Percentiles rank a stretch among this genome's conserved stretches.
phyloP scores from a whole-genome alignment of 345 rosid species.

The Populus ilicifolia region DNA sequence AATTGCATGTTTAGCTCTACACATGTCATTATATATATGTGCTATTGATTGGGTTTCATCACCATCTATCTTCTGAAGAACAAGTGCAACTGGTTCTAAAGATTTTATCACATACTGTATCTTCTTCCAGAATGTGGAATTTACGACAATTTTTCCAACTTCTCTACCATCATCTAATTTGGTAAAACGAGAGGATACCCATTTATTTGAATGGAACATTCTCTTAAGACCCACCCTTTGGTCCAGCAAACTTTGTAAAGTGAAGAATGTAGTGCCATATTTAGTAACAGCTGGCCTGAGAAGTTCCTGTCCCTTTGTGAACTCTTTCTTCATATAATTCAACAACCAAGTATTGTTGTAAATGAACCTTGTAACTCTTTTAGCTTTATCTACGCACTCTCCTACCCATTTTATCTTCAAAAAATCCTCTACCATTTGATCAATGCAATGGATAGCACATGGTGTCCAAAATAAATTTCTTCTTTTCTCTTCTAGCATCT shows the following conservation, averaged over 20 bases:
- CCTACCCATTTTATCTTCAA: slow-evolving; percentile 31
- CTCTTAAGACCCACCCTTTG: slow-evolving; percentile 35
- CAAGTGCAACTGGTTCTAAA: slow-evolving; percentile 33
- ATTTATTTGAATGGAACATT: slow-evolving; percentile 40
- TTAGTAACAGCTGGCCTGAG: slow-evolving; percentile 37
- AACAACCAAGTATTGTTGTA: slow-evolving; percentile 35
- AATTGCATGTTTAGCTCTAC: slow-evolving; percentile 38
- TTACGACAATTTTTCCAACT: slow-evolving; percentile 35
- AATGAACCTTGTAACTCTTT: slow-evolving; percentile 36
- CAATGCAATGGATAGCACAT: slow-evolving; percentile 38
- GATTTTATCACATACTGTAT: slow-evolving; percentile 31
- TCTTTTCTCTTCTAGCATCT: slow-evolving; percentile 54
- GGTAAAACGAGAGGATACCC: slow-evolving; percentile 34
- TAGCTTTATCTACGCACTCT: slow-evolving; percentile 35
- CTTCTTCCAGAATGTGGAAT: slow-evolving; percentile 45
- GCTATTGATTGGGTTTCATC: slow-evolving; percentile 36
- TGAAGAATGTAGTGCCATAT: slow-evolving; percentile 35
- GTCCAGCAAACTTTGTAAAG: slow-evolving; percentile 36
- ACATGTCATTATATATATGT: slow-evolving; percentile 34
- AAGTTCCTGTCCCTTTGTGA: slow-evolving; percentile 42
- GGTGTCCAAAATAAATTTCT: slow-evolving; percentile 50
- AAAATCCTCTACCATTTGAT: slow-evolving; percentile 41
- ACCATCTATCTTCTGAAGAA: slow-evolving; percentile 34
- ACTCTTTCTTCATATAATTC: slow-evolving; percentile 40
- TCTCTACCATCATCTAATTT: slow-evolving; percentile 43